Evolutionary conservation across 257 asterid genomes (phyloP).

Genomic region (Solanum chilense): DNA sequence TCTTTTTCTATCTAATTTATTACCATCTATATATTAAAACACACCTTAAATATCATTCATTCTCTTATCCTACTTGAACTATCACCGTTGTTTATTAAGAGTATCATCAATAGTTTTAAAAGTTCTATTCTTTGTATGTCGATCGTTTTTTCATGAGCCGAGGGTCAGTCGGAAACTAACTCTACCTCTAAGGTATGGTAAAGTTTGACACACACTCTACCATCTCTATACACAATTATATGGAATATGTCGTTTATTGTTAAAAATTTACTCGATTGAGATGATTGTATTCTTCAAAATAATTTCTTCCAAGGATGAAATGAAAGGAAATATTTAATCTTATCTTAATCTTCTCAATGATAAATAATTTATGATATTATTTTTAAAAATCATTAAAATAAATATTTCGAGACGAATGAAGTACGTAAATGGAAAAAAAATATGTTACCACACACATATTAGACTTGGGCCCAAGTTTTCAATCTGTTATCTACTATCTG

Average conservation of each 20-base stretch:
- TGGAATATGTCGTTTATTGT: neutral
- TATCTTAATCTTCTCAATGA: neutral
- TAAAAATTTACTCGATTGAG: neutral
- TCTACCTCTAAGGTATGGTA: neutral
- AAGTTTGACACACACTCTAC: neutral
- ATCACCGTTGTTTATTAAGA: neutral
- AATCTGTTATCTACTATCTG: neutral
- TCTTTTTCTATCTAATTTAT: neutral
- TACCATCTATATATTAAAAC: neutral
- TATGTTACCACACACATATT: neutral
- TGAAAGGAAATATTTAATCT: neutral
- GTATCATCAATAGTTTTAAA: neutral
- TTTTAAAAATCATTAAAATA: neutral
- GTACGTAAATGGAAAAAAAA: neutral
- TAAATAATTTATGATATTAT: neutral
- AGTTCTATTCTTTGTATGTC: too few relatives aligned
- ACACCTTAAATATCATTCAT: neutral
- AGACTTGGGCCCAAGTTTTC: neutral
- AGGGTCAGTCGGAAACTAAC: accelerated
- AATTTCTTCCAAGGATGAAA: neutral
- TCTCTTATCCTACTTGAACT: too few relatives aligned
- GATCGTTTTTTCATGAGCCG: neutral
- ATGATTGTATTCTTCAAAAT: neutral
- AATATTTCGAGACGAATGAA: neutral
- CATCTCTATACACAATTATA: neutral